These are phyloP conservation scores for Waitea zeae DNA, from an alignment of 1,284 basidiomycete genomes.

Conservation along the genomic window DNA sequence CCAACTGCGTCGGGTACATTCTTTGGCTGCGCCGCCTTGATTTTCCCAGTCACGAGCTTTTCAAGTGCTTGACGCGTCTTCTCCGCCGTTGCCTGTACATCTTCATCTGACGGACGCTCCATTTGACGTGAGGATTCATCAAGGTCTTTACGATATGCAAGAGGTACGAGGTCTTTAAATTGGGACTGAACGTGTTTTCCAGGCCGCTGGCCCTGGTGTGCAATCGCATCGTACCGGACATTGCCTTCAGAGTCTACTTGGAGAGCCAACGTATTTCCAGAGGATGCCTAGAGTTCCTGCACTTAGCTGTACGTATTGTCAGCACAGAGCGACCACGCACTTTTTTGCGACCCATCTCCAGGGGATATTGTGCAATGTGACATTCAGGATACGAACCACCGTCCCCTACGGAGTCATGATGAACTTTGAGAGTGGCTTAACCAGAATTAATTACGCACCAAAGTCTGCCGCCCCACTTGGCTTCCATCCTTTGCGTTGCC, in stretches of 20 bases:
- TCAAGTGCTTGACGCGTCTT: slow-evolving; percentile 85
- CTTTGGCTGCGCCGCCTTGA: slow-evolving; percentile 93
- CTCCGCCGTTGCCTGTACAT: slow-evolving; percentile 78
- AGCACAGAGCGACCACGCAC: slow-evolving; percentile 18
- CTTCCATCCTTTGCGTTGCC: slow-evolving; percentile 76
- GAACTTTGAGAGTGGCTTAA: slow-evolving; percentile 1
- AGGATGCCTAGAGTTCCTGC: slow-evolving; percentile 44
- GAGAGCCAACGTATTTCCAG: slow-evolving; percentile 86
- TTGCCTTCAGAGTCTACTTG: slow-evolving; percentile 96
- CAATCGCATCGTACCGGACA: slow-evolving; percentile 94
- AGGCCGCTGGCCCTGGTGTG: slow-evolving; percentile 80
- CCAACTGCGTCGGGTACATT: slow-evolving; percentile 65
- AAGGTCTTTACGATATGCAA: slow-evolving; percentile 80
- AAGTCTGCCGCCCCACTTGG: slow-evolving; percentile 74
- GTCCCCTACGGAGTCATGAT: slow-evolving; percentile 33
- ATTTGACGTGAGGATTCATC: slow-evolving; percentile 57
- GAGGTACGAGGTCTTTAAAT: slow-evolving; percentile 93
- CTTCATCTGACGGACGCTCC: slow-evolving; percentile 86
- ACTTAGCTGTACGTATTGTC: no score
- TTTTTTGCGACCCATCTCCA: slow-evolving; percentile 93
- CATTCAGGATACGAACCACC: slow-evolving; percentile 97
- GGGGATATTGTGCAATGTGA: slow-evolving; percentile 91
- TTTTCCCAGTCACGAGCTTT: slow-evolving; percentile 86
- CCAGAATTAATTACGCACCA: slow-evolving; percentile 26
- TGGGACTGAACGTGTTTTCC: slow-evolving; percentile 85